These are phyloP conservation scores for Eucalyptus camaldulensis DNA, from an alignment of 345 rosid species.

Conservation along the genomic window DNA sequence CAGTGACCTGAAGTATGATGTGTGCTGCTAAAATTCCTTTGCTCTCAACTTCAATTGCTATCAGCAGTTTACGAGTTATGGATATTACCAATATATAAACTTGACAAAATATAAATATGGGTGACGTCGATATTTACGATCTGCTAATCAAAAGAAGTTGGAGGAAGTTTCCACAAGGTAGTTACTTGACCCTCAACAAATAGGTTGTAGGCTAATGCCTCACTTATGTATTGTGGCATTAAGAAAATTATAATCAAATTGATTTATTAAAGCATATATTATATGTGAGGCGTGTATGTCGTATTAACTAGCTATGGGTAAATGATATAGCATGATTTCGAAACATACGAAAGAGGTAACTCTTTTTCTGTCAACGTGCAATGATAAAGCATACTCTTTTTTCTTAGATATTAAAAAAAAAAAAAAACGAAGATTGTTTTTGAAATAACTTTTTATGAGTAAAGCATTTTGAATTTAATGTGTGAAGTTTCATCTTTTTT, in stretches of 20 bases:
- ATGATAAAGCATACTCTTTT: too few relatives aligned
- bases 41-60: neutral
- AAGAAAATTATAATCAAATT: neutral
- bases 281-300: neutral
- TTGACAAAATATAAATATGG: neutral
- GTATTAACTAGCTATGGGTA: neutral
- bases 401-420: neutral
- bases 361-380: neutral
- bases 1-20: neutral
- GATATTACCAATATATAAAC: neutral
- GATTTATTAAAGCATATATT: neutral
- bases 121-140: neutral
- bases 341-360: neutral
- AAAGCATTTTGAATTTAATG: neutral
- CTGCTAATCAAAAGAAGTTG: neutral
- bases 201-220: neutral
- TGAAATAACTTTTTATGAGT: neutral
- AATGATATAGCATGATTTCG: neutral
- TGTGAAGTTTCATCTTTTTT: neutral
- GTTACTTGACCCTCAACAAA: neutral
- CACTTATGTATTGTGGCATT: neutral
- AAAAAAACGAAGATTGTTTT: neutral
- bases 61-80: neutral
- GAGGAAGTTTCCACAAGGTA: neutral
- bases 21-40: neutral